Percentiles rank a stretch among this genome's conserved stretches.
Conservation (phyloP, 2,329 filamentous ascomycete genomes). For the Proliferodiscus dingleyae region DNA sequence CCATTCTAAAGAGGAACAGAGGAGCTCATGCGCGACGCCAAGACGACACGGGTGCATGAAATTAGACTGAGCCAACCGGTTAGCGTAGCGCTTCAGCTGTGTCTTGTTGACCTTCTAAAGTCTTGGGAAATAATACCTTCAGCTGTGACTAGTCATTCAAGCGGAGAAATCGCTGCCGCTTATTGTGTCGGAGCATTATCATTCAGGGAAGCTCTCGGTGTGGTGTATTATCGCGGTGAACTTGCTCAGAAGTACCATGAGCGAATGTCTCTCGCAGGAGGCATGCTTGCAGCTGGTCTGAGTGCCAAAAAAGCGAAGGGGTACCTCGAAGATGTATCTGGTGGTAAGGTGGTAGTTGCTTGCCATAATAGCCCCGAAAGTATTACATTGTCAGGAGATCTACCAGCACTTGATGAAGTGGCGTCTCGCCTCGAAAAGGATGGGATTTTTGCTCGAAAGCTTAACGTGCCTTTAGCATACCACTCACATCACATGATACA, state of each 20-base stretch:
- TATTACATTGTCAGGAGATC: slow-evolving; percentile 19
- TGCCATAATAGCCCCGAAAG: slow-evolving; percentile 22
- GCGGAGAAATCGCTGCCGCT: slow-evolving; percentile 43
- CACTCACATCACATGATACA: slow-evolving; percentile 29
- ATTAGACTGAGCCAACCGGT: slow-evolving; percentile 34
- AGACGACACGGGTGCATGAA: slow-evolving; percentile 11
- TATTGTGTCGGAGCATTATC: slow-evolving; percentile 34
- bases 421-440: slow-evolving; percentile 16
- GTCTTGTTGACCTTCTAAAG: slow-evolving; percentile 37
- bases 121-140: slow-evolving; percentile 36
- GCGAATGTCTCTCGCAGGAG: background rate
- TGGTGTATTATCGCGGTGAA: slow-evolving; percentile 38
- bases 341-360: slow-evolving; percentile 21
- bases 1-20: no score
- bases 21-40: slow-evolving; percentile 19
- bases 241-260: slow-evolving; percentile 25
- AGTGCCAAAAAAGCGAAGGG: background rate
- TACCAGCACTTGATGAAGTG: slow-evolving; percentile 8
- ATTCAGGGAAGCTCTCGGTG: slow-evolving; percentile 30
- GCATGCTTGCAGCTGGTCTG: background rate
- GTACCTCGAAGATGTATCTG: background rate
- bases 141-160: slow-evolving; percentile 40
- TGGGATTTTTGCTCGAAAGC: slow-evolving; percentile 13
- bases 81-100: slow-evolving; percentile 42
- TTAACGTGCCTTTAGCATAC: slow-evolving; percentile 21